Percentiles rank a stretch among this genome's conserved stretches.
phyloP scores from a whole-genome alignment of 2,329 filamentous ascomycete species.

The Thelonectria discophora region DNA sequence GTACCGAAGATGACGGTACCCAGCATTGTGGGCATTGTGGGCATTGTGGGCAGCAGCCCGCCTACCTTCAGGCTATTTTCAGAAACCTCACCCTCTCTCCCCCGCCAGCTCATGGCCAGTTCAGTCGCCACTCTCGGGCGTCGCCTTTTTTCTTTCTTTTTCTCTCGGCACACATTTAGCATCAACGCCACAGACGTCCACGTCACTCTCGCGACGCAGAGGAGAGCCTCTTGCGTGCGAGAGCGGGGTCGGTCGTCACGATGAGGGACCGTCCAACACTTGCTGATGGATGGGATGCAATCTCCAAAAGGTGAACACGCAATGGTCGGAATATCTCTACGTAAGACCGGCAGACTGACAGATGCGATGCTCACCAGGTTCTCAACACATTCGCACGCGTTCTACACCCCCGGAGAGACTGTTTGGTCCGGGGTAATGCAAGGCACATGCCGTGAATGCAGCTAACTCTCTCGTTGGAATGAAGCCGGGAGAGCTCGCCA shows the following conservation, averaged over 20 bases:
- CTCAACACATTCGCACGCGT: conserved; percentile 7
- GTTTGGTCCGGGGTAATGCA: conserved; percentile 24
- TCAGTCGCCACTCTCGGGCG: conserved; percentile 14
- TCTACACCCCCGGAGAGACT: conserved; percentile 1
- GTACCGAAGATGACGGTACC: too few species aligned
- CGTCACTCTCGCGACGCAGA: conserved; percentile 12
- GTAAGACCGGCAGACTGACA: background rate
- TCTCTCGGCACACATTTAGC: conserved; percentile 22
- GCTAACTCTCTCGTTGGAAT: conserved; percentile 4
- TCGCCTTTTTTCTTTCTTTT: conserved; percentile 4
- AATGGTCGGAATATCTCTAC: background rate
- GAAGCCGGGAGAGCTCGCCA: background rate
- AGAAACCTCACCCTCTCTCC: conserved; percentile 1
- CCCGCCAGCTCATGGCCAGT: conserved; percentile 5
- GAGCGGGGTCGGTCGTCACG: conserved; percentile 10
- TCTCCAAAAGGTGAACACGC: background rate
- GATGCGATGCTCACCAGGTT: background rate
- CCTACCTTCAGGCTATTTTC: too few species aligned
- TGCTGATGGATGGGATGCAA: background rate
- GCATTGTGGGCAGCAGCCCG: too few species aligned
- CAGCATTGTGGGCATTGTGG: too few species aligned
- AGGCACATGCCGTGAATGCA: conserved; percentile 25
- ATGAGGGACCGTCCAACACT: background rate
- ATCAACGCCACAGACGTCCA: conserved; percentile 34
- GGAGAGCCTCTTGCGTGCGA: conserved; percentile 7